phyloP scores from a whole-genome alignment of 192 early-diverging fungal genomes.

The Phycomyces blakesleeanus region DNA sequence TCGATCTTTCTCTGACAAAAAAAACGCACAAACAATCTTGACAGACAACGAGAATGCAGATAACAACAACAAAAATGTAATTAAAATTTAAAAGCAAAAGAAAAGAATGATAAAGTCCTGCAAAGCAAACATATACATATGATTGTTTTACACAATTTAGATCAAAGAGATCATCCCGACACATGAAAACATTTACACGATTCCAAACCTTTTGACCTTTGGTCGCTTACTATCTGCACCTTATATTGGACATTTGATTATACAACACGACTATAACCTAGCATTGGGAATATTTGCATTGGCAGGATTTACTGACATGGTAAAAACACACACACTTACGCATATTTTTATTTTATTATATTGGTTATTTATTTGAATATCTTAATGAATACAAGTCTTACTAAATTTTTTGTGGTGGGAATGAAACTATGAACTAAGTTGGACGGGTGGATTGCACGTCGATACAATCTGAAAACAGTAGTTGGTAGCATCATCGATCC shows the following conservation, averaged over 20 bases:
- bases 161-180: background rate
- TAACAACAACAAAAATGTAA: background rate
- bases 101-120: background rate
- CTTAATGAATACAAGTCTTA: background rate
- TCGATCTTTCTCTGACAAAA: too few relatives aligned
- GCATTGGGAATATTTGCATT: constrained; percentile 77
- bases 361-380: background rate
- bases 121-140: background rate
- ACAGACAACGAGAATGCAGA: too few relatives aligned
- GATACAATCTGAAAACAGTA: constrained; percentile 81
- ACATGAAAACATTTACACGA: constrained; percentile 81
- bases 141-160: background rate
- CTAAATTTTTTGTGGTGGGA: background rate
- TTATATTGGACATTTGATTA: constrained; percentile 85
- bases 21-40: too few relatives aligned
- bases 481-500: constrained; percentile 91
- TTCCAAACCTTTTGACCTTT: constrained; percentile 87
- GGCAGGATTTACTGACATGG: constrained; percentile 81
- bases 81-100: too few relatives aligned
- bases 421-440: constrained; percentile 33
- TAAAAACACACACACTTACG: constrained; percentile 24
- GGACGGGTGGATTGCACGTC: constrained; percentile 87
- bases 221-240: constrained; percentile 77
- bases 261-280: constrained; percentile 61
- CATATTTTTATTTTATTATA: background rate